phyloP scores from a whole-genome alignment of 768 basidiomycete genomes.

The Lactarius sanguifluus region DNA sequence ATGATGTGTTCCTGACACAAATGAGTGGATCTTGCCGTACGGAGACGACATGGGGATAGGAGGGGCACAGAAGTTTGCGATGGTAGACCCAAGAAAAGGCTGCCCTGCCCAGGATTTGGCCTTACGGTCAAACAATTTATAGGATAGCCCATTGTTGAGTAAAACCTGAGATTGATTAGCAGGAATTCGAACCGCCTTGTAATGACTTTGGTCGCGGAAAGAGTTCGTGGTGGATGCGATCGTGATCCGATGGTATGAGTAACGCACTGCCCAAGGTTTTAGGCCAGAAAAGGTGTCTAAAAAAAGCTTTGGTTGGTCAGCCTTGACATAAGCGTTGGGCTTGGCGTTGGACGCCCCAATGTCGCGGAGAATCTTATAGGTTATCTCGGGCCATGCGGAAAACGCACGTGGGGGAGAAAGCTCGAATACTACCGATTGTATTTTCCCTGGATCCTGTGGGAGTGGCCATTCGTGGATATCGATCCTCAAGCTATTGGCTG shows the following conservation, averaged over 20 bases:
- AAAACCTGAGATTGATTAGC: not conserved
- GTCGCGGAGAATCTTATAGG: not conserved
- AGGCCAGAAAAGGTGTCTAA: conserved; percentile 10
- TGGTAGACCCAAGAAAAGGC: not conserved
- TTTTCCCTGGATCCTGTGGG: not conserved
- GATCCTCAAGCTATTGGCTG: not conserved
- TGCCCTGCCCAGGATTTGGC: not conserved
- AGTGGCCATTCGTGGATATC: not conserved
- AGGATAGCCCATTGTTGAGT: conserved; percentile 3
- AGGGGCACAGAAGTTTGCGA: conserved; percentile 1
- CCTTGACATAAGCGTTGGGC: no score
- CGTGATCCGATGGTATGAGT: not conserved
- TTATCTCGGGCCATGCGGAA: not conserved
- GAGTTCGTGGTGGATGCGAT: conserved; percentile 13
- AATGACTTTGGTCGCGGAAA: not conserved
- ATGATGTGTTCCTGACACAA: conserved; percentile 6
- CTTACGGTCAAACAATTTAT: not conserved
- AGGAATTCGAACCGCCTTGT: conserved; percentile 6
- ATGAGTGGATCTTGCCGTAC: conserved; percentile 3
- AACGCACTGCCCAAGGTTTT: conserved; percentile 1
- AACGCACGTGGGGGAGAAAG: not conserved
- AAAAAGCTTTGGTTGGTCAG: not conserved
- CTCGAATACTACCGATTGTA: not conserved
- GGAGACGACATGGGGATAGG: not conserved
- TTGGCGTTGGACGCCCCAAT: not conserved